Base-by-base conservation (phyloP, 805 yeast genomes). In the Saccharomycopsis vini region DNA sequence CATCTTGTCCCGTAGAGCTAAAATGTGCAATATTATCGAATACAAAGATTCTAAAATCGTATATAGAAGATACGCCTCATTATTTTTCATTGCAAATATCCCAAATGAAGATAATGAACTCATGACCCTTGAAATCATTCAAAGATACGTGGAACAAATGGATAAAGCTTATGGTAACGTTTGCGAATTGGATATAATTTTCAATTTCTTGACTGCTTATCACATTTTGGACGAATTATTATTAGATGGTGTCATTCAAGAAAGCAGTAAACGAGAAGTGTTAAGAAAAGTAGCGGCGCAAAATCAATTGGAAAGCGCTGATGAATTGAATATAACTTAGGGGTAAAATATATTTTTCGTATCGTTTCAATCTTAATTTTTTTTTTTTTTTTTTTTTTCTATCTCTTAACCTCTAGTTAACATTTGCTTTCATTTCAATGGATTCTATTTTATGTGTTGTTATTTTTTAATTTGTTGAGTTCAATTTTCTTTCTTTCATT, bases 141-240 rank as follows among this genome's bases (percentile, higher is more conserved):
- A 92, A 60, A 71, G 97, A 49, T 92, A 80, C 60, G 98, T 92
- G 33, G 98, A 92, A 61, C 88, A 86, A 52, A 87, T 92, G 96
- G 98, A 92, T 67, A 81, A 83, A 54, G 78, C 88, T 47, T 92
- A 86, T 59, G 97, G 96, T 10, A 90, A 87, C 57, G 98, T 92
- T 15, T 88, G 97, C 63, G 98, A 92, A 61, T 69, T 92, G 55
- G 98, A 92, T 64, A 92, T 92, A 50, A 92, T 92, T 40, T 92
- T 92, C 73, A 92, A 94, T 57, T 92, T 92, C 64, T 85, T 84
- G 54, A 83, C 85, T 58, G 97, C 97, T 0, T 92, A 92, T 61
- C 84, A 86, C 62, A 81, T 92, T 10, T 67, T 92, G 51, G 95
- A 92, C 61, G 98, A 92, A 60, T 68, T 92, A 53, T 62, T 92